These are phyloP conservation scores for Crithidia expoeki DNA, from an alignment of 208 protist species.

Conservation along the genomic window DNA sequence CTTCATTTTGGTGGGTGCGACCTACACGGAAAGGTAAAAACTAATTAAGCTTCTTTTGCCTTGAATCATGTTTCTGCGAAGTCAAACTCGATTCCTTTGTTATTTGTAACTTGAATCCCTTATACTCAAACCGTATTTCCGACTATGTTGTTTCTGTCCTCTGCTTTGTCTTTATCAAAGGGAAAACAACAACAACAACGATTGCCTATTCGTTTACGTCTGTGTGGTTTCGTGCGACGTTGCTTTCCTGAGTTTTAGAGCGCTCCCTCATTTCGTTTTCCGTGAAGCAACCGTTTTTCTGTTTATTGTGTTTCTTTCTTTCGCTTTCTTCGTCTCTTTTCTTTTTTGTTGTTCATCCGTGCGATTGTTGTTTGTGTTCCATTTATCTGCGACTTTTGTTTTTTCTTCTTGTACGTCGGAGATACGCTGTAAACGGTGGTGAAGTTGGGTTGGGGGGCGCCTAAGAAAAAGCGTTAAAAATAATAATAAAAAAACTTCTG, in stretches of 20 bases:
- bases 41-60: background rate
- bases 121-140: slow-evolving; percentile 6
- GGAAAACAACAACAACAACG: slow-evolving; percentile 3
- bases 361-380: slow-evolving; percentile 11
- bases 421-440: too few species aligned
- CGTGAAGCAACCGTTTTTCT: slow-evolving; percentile 9
- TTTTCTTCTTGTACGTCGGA: too few species aligned
- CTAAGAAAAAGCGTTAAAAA: too few species aligned
- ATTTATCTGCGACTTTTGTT: background rate
- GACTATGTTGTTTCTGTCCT: slow-evolving; percentile 14
- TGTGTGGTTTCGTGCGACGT: slow-evolving; percentile 6
- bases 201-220: slow-evolving; percentile 5
- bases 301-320: background rate
- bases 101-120: background rate
- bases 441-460: too few species aligned
- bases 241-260: slow-evolving; percentile 4
- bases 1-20: too few species aligned
- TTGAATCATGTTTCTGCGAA: background rate
- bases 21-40: too few species aligned
- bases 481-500: too few species aligned
- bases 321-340: slow-evolving; percentile 4
- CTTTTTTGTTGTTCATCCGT: slow-evolving; percentile 3
- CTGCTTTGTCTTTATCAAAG: slow-evolving; percentile 15
- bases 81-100: slow-evolving; percentile 1
- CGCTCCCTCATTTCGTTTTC: slow-evolving; percentile 8